Evolutionary conservation across 2,329 filamentous ascomycete genomes (phyloP), one percentile per base, ranked within the genome.

Genomic region (Monosporascus cannonballus): DNA sequence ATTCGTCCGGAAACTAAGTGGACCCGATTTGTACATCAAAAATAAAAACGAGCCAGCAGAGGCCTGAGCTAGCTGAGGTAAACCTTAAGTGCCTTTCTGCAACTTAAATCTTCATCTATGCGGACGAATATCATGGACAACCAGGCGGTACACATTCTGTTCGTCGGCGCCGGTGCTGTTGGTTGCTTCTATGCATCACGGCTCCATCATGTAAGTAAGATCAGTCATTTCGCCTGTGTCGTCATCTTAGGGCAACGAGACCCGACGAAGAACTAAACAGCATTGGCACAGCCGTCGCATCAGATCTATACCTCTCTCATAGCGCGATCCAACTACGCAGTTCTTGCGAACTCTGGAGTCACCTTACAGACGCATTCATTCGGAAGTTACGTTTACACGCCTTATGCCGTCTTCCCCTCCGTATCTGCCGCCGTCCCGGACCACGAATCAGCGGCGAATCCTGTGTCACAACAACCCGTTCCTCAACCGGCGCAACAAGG

Each of bases 141-240:
- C 54, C 77, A 73, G 58, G 70, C 75, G n/a, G 71, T 77, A 25
- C 76, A 84, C 57, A 73, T 87, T 52, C 76, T 88, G 52, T 84
- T 89, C 59, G 79, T 88, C 54, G 85, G 86, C 64, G 85, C 85
- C 22, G 86, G 85, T 58, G 85, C 86, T 55, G 84, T 89, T 42
- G 86, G 86, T 51, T 86, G 84, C 51, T 89, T 89, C 72, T 89
- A 88, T 62, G 85, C 83, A 47, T 87, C 85, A 6, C 76, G 86
- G 22, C 75, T 89, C 17, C 83, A 87, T 59, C 74, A 80, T 59
- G 80, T 81, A 70, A 62, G 67, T n/a, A 2, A 34, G 11, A 14
- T 14, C 18, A 15, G 18, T 38, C 39, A 25, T 18, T 25, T 18
- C 15, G 50, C 47, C 41, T 30, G 47, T 51, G 20, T 46, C 55